These are phyloP conservation scores for Panaeolus cyanescens DNA, from an alignment of 768 basidiomycete species.

Conservation along the genomic window DNA sequence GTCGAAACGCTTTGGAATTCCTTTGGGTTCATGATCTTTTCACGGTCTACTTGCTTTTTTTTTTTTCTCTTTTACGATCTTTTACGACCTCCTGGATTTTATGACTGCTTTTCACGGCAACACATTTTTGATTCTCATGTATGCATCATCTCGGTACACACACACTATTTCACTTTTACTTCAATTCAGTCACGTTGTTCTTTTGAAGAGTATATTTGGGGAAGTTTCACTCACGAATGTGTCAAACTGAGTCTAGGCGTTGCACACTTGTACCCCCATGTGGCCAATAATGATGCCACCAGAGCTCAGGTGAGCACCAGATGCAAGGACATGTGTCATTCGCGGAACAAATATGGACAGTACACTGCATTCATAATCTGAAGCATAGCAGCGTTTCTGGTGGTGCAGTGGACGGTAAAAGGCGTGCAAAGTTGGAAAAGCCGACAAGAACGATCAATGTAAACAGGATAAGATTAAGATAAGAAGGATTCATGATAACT, in stretches of 20 bases:
- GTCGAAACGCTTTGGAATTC: not conserved
- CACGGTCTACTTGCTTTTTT: conserved; percentile 11
- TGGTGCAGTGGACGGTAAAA: conserved; percentile 1
- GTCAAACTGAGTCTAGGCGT: not conserved
- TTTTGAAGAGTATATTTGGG: not conserved
- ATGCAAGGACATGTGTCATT: not conserved
- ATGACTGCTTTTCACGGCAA: conserved; percentile 10
- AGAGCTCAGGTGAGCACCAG: conserved; percentile 6
- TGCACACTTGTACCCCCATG: conserved; percentile 2
- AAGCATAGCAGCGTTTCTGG: too few species aligned
- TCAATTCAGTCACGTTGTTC: not conserved
- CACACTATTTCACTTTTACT: not conserved
- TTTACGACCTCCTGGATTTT: conserved; percentile 20
- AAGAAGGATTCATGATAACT: not conserved
- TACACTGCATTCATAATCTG: conserved; percentile 8
- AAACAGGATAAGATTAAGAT: not conserved
- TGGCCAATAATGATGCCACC: conserved; percentile 3
- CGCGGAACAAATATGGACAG: not conserved
- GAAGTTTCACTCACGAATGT: not conserved
- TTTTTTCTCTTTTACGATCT: conserved; percentile 25
- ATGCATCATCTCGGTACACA: conserved; percentile 1
- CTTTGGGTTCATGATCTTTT: conserved; percentile 5
- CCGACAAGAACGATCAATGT: not conserved
- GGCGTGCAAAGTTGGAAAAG: not conserved
- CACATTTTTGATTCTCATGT: not conserved